Evolutionary conservation across 768 basidiomycete genomes (phyloP).

Genomic region (Lactifluus volemus): DNA sequence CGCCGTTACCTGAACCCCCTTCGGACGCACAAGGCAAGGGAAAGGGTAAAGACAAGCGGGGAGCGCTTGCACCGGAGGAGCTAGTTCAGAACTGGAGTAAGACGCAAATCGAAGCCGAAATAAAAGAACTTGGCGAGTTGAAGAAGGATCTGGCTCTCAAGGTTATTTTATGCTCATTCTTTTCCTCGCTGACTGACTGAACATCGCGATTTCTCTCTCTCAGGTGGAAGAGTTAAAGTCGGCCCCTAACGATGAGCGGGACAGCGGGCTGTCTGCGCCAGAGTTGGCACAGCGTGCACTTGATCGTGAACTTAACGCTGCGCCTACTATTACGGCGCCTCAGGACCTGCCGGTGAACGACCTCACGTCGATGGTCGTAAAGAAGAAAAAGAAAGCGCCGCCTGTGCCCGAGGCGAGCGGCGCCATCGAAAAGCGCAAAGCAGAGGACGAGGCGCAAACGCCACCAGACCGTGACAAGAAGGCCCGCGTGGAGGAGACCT

Average conservation of each 20-base stretch:
- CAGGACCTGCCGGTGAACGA: slow-evolving; percentile 55
- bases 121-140: slow-evolving; percentile 68
- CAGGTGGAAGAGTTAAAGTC: slow-evolving; percentile 90
- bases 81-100: slow-evolving; percentile 57
- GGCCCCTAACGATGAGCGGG: slow-evolving; percentile 51
- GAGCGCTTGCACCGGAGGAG: slow-evolving; percentile 39
- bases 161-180: slow-evolving; percentile 27
- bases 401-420: slow-evolving; percentile 25
- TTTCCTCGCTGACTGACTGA: background rate
- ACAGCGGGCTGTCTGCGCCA: slow-evolving; percentile 41
- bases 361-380: slow-evolving; percentile 75
- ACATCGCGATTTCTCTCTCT: background rate
- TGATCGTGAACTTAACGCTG: slow-evolving; percentile 56
- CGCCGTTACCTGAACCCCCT: slow-evolving; percentile 15
- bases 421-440: slow-evolving; percentile 53
- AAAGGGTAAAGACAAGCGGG: slow-evolving; percentile 39
- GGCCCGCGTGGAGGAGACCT: slow-evolving; percentile 42
- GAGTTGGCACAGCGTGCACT: slow-evolving; percentile 63
- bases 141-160: slow-evolving; percentile 80
- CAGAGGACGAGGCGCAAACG: slow-evolving; percentile 43
- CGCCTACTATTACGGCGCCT: slow-evolving; percentile 23
- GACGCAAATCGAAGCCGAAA: slow-evolving; percentile 66
- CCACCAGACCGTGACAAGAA: slow-evolving; percentile 47
- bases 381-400: slow-evolving; percentile 62
- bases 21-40: slow-evolving; percentile 58